A percentile compares a stretch with the other conserved stretches of the same genome.
Evolutionary conservation across 176 grass and related monocot species (phyloP).

Genomic region (Carex parvula): DNA sequence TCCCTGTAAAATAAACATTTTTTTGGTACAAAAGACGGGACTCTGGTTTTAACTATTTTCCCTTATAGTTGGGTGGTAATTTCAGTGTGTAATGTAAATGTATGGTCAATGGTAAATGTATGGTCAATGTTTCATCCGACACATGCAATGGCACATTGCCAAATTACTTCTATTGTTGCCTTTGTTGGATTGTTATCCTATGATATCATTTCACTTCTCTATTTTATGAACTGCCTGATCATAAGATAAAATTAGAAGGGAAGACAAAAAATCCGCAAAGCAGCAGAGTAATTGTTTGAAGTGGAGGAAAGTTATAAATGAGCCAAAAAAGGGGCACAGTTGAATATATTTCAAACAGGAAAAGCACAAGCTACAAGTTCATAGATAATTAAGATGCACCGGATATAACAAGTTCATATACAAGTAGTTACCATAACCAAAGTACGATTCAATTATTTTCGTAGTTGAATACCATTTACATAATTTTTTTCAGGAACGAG

Average conservation of each 20-base stretch:
- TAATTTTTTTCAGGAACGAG: too few relatives aligned
- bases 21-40: background rate
- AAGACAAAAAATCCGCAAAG: background rate
- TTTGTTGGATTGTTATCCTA: background rate
- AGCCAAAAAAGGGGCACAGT: background rate
- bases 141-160: background rate
- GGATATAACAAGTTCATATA: too few relatives aligned
- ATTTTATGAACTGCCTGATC: background rate
- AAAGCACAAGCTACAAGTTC: background rate
- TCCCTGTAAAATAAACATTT: background rate
- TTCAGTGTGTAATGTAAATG: background rate
- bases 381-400: too few relatives aligned
- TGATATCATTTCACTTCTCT: background rate
- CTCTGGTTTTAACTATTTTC: background rate
- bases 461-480: background rate
- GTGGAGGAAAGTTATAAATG: background rate
- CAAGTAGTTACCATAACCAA: background rate
- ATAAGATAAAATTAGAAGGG: background rate
- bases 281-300: background rate
- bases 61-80: background rate
- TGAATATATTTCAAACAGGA: background rate
- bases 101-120: too few relatives aligned
- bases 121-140: background rate
- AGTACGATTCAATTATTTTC: background rate
- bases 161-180: background rate